phyloP scores from a whole-genome alignment of 1,284 basidiomycete genomes.

The Ganoderma lucidum region DNA sequence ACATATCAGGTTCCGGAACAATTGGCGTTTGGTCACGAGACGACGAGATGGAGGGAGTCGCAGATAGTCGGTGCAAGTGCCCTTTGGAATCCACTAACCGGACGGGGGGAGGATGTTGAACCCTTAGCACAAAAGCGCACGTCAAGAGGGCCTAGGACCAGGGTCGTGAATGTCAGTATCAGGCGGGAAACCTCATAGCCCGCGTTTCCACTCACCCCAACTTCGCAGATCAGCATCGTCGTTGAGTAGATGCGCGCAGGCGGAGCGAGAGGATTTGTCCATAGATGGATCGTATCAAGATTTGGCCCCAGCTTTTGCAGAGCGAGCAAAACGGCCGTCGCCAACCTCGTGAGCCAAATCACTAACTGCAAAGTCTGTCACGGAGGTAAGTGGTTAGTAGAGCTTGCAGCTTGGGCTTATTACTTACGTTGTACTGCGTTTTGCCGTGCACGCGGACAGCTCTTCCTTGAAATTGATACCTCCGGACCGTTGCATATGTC shows the following conservation, averaged over 20 bases:
- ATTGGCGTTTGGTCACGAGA: conserved; percentile 38
- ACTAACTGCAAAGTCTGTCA: conserved; percentile 63
- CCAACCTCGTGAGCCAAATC: conserved; percentile 63
- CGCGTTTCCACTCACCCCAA: conserved; percentile 17
- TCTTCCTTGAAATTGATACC: conserved; percentile 70
- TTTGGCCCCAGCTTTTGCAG: conserved; percentile 52
- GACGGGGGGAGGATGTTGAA: conserved; percentile 71
- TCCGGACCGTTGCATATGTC: conserved; percentile 66
- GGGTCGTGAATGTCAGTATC: not conserved
- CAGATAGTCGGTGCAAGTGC: conserved; percentile 29
- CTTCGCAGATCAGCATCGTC: conserved; percentile 14
- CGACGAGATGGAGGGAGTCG: conserved; percentile 40
- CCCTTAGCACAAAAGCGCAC: conserved; percentile 51
- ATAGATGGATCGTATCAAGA: conserved; percentile 49
- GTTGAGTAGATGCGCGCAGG: conserved; percentile 55
- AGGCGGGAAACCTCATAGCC: not conserved
- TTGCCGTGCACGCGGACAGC: conserved; percentile 71
- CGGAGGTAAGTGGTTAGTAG: not conserved
- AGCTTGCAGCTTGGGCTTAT: not conserved
- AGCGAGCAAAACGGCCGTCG: conserved; percentile 56
- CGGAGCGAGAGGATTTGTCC: conserved; percentile 44
- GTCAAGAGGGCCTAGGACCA: not conserved
- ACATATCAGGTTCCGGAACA: conserved; percentile 58
- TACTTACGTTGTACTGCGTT: conserved; percentile 64
- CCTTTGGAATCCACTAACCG: conserved; percentile 59